Conservation (phyloP, 441 rosid species). For the Syzygium syzygioides region DNA sequence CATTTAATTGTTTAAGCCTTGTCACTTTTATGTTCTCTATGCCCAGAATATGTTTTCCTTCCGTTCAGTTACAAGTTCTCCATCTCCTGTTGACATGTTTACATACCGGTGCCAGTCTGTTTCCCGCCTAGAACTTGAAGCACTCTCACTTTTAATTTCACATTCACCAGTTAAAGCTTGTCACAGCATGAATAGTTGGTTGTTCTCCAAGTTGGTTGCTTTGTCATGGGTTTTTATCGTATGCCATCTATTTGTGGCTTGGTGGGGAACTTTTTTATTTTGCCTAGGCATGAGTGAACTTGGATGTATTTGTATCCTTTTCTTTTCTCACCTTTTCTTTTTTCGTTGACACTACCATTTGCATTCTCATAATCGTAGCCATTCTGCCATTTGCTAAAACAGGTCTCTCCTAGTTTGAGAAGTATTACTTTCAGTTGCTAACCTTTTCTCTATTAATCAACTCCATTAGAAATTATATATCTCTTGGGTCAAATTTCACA, state of each 20-base stretch:
- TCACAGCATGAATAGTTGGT: neutral
- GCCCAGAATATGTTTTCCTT: neutral
- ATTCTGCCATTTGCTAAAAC: neutral
- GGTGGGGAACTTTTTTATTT: neutral
- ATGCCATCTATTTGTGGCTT: neutral
- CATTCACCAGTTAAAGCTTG: neutral
- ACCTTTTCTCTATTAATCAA: neutral
- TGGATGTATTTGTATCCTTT: neutral
- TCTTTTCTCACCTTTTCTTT: neutral
- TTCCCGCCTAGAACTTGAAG: neutral
- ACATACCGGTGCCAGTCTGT: neutral
- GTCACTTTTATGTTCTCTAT: neutral
- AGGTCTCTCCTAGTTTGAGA: neutral
- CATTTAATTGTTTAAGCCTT: neutral
- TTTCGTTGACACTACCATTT: neutral
- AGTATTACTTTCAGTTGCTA: neutral
- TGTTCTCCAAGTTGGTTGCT: neutral
- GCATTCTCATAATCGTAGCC: neutral
- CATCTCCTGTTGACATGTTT: neutral
- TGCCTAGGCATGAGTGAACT: neutral
- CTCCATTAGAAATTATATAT: neutral
- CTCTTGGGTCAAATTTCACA: neutral
- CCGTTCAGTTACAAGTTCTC: neutral
- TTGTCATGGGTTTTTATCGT: neutral
- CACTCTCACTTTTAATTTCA: neutral